Percentiles rank a stretch among this genome's conserved stretches.
Evolutionary conservation across 1,284 basidiomycete genomes (phyloP).

Genomic region (Neolentinus lepideus): DNA sequence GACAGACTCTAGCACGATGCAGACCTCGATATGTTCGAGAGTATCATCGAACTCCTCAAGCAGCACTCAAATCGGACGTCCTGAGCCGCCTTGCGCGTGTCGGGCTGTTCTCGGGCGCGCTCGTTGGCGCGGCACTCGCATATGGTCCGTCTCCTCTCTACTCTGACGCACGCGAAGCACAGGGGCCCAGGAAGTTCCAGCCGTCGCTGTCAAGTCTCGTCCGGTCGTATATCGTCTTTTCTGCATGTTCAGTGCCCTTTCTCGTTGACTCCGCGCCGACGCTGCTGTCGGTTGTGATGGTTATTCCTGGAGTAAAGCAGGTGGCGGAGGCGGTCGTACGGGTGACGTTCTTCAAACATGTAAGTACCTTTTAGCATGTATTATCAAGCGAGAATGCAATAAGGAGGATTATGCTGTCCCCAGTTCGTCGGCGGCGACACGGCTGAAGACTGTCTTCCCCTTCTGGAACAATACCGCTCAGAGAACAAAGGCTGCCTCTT

Average conservation of each 20-base stretch:
- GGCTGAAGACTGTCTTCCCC: constrained; percentile 58
- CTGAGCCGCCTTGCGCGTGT: not conserved
- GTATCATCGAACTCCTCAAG: too few relatives aligned
- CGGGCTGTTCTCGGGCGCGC: not conserved
- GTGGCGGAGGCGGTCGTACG: constrained; percentile 70
- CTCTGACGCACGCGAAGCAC: constrained; percentile 4
- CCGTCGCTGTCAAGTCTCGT: constrained; percentile 36
- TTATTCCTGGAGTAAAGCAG: constrained; percentile 60
- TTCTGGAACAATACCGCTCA: constrained; percentile 55
- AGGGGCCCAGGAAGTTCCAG: constrained; percentile 7
- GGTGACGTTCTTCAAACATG: constrained; percentile 82
- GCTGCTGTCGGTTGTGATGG: constrained; percentile 55
- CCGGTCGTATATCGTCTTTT: constrained; percentile 77
- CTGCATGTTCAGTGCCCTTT: constrained; percentile 69
- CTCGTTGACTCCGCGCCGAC: constrained; percentile 75
- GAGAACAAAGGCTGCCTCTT: constrained; percentile 77
- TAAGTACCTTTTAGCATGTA: constrained; percentile 2
- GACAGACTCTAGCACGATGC: too few relatives aligned
- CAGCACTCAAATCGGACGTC: not conserved
- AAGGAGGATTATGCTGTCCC: constrained; percentile 12
- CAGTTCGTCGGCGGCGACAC: constrained; percentile 90
- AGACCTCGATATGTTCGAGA: too few relatives aligned
- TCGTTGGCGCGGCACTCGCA: constrained; percentile 14
- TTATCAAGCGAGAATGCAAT: not conserved
- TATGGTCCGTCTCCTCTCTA: constrained; percentile 35